Conservation (phyloP, 179 eudicot genomes). For the Nepenthes alata region DNA sequence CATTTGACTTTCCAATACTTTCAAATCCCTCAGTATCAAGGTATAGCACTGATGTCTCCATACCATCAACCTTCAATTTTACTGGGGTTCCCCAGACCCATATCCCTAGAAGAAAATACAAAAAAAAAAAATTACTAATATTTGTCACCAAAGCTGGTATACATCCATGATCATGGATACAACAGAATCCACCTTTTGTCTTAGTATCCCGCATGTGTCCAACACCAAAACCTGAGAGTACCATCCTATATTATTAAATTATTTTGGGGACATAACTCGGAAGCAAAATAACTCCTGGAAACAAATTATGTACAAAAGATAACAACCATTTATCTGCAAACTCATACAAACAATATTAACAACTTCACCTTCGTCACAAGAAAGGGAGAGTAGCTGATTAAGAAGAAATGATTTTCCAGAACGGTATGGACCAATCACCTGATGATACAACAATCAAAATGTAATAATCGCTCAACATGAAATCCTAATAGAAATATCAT, state of each 20-base stretch:
- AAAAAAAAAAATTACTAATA: neutral
- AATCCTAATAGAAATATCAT: neutral
- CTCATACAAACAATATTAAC: neutral
- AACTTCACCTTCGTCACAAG: conserved; percentile 68
- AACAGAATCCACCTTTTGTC: conserved; percentile 55
- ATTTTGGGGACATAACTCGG: neutral
- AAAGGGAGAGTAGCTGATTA: conserved; percentile 92
- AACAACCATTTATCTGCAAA: neutral
- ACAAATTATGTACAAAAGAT: conserved; percentile 1
- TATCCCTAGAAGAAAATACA: conserved; percentile 38
- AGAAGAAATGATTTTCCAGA: conserved; percentile 94
- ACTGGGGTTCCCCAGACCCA: conserved; percentile 98
- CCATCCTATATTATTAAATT: too few relatives aligned
- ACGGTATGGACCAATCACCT: conserved; percentile 97
- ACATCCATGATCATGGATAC: conserved; percentile 3
- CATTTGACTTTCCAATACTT: conserved; percentile 96
- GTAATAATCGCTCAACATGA: neutral
- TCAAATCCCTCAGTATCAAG: conserved; percentile 99
- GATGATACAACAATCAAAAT: conserved; percentile 16
- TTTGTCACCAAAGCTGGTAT: neutral
- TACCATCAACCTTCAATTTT: conserved; percentile 73
- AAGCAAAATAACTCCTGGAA: neutral
- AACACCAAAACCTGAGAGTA: conserved; percentile 77
- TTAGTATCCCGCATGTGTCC: conserved; percentile 98
- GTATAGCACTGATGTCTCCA: conserved; percentile 69